Conservation (phyloP, 148 eudicot genomes). For the Vaccinium corymbosum region DNA sequence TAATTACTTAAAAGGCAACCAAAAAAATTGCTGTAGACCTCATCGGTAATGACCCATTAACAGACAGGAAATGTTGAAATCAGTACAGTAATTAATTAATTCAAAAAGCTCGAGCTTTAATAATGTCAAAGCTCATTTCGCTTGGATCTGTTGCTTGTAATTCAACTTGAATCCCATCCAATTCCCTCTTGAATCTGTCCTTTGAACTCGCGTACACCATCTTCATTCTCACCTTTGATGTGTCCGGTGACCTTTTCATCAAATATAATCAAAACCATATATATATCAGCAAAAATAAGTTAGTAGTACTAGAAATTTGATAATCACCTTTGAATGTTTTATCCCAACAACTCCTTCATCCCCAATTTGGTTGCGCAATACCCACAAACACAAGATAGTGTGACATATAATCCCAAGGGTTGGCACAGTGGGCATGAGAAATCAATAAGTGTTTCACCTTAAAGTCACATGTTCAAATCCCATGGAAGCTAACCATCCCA, state of each 20-base stretch:
- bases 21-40: not conserved
- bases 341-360: not conserved
- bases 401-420: too few species aligned
- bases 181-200: slow-evolving; percentile 86
- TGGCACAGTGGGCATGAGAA: too few species aligned
- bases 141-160: slow-evolving; percentile 86
- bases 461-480: too few species aligned
- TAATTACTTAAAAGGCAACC: not conserved
- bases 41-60: not conserved
- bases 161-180: slow-evolving; percentile 85
- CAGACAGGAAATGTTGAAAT: not conserved
- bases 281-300: not conserved
- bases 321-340: not conserved
- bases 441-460: too few species aligned
- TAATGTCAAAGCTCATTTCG: slow-evolving; percentile 80
- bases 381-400: too few species aligned
- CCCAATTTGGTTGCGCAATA: not conserved
- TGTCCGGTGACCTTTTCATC: slow-evolving; percentile 61
- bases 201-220: slow-evolving; percentile 93
- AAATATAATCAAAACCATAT: not conserved
- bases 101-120: slow-evolving; percentile 57
- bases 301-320: not conserved
- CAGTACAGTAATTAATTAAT: not conserved
- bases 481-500: too few species aligned
- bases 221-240: slow-evolving; percentile 83